Conservation (phyloP, 1,139 yeast species). For the Suhomyces bokatorum region DNA sequence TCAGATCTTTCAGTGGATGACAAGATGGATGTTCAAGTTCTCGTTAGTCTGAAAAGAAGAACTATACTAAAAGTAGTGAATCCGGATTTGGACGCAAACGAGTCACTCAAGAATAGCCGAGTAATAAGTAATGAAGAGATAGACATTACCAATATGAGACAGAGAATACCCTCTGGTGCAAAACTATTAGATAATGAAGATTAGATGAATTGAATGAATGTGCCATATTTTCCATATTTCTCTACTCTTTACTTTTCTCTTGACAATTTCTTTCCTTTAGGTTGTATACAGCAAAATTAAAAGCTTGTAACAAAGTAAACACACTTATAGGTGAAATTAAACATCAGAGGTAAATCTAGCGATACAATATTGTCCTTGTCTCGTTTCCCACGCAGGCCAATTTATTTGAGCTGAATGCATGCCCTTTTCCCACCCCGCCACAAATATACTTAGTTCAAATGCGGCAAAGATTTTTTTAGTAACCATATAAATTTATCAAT, state of each 20-base stretch:
- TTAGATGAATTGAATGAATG: background rate
- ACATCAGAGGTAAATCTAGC: too few relatives aligned
- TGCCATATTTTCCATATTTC: too few relatives aligned
- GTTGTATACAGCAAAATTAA: too few relatives aligned
- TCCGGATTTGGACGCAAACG: conserved; percentile 46
- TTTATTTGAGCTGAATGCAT: too few relatives aligned
- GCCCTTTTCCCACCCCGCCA: background rate
- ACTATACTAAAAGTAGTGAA: conserved; percentile 63
- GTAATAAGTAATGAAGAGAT: conserved; percentile 3
- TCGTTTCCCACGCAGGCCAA: too few relatives aligned
- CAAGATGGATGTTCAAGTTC: conserved; percentile 67
- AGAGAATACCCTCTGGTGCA: conserved; percentile 35
- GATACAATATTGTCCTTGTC: too few relatives aligned
- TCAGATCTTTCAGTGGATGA: conserved; percentile 36
- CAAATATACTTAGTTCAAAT: background rate
- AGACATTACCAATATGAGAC: conserved; percentile 19
- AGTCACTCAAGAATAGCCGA: conserved; percentile 13
- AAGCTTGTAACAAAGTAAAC: too few relatives aligned
- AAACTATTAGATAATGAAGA: conserved; percentile 10
- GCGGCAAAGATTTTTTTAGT: conserved; percentile 5
- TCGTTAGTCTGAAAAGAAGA: conserved; percentile 70
- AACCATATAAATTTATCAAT: conserved; percentile 2
- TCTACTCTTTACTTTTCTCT: background rate
- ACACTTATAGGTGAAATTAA: too few relatives aligned
- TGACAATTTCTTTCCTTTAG: too few relatives aligned